phyloP scores from a whole-genome alignment of 2,329 filamentous ascomycete genomes.

The Cladosporium sp. region DNA sequence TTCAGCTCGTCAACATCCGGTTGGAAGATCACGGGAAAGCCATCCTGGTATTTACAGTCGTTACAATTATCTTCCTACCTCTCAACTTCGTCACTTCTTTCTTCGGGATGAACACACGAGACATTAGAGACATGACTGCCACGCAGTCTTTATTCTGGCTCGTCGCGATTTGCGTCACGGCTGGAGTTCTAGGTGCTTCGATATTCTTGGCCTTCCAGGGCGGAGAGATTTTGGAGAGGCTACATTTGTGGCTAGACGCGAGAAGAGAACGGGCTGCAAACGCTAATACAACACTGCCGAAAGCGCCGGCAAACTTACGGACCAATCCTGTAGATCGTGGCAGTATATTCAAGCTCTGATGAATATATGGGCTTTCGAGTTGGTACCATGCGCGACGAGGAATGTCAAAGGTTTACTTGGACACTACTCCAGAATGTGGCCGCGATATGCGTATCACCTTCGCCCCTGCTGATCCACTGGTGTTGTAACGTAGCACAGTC shows the following conservation, averaged over 20 bases:
- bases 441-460: too few species aligned
- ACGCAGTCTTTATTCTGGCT: slow-evolving; percentile 45
- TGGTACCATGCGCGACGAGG: background rate
- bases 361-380: background rate
- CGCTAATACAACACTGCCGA: background rate
- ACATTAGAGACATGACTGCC: slow-evolving; percentile 42
- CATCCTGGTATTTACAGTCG: slow-evolving; percentile 47
- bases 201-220: slow-evolving; percentile 46
- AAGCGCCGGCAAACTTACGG: background rate
- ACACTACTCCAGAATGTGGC: background rate
- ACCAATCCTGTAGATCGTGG: background rate
- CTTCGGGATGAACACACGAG: slow-evolving; percentile 47
- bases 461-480: too few species aligned
- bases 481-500: background rate
- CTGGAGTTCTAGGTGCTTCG: slow-evolving; percentile 40
- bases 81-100: slow-evolving; percentile 46
- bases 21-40: slow-evolving; percentile 48
- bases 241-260: slow-evolving; percentile 40
- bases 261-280: slow-evolving; percentile 18
- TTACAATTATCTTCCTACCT: slow-evolving; percentile 47
- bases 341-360: slow-evolving; percentile 6
- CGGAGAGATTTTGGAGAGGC: slow-evolving; percentile 38
- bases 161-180: slow-evolving; percentile 41
- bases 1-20: slow-evolving; percentile 48
- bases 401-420: background rate